phyloP scores from a whole-genome alignment of 2,329 filamentous ascomycete genomes.

The Claviceps digitariae region DNA sequence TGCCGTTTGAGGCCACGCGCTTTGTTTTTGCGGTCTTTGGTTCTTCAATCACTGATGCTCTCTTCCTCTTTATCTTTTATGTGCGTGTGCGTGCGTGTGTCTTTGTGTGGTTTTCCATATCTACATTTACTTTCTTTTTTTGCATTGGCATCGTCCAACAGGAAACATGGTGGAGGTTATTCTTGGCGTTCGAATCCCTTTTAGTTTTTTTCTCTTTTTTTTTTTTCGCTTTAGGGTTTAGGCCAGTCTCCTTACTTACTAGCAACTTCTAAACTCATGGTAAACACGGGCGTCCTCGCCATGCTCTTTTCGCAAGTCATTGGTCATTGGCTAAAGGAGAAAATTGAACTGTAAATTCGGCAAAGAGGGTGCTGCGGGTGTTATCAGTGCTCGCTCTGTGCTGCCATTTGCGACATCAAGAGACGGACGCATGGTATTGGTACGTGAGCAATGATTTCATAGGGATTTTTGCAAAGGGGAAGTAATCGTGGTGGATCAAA shows the following conservation, averaged over 20 bases:
- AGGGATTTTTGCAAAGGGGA: neutral
- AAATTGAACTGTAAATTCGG: neutral
- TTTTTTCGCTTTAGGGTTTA: neutral
- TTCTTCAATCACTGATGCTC: neutral
- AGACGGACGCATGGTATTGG: neutral
- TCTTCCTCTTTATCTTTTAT: neutral
- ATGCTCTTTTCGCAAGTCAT: neutral
- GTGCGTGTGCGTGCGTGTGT: neutral
- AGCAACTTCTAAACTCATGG: neutral
- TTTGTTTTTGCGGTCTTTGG: neutral
- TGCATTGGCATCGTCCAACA: slow-evolving; percentile 15
- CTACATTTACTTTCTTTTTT: slow-evolving; percentile 11
- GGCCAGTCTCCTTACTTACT: neutral
- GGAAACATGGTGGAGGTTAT: slow-evolving; percentile 11
- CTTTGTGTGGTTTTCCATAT: neutral
- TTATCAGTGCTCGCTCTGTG: neutral
- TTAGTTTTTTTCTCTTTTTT: neutral
- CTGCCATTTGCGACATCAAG: neutral
- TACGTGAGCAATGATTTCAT: neutral
- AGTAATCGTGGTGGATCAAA: no score
- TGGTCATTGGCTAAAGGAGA: neutral
- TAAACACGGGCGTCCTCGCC: neutral
- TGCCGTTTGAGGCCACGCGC: neutral
- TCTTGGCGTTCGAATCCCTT: slow-evolving; percentile 15
- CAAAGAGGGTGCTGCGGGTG: neutral